Conservation (phyloP, 768 basidiomycete species). For the Suillus spraguei region DNA sequence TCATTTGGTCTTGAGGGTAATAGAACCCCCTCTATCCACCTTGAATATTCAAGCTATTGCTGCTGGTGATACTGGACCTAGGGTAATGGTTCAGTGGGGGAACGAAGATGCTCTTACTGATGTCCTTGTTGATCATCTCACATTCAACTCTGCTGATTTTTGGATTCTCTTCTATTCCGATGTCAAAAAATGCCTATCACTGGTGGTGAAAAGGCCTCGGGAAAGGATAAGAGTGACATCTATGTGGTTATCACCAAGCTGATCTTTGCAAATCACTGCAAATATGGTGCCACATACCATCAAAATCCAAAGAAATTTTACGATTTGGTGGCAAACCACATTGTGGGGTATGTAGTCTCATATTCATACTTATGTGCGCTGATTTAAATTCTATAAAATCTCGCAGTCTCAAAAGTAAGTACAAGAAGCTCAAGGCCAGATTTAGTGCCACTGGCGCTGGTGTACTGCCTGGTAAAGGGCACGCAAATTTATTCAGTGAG, state of each 20-base stretch:
- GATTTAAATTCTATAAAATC: not conserved
- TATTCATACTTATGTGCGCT: not conserved
- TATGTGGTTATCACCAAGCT: not conserved
- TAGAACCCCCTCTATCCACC: too few relatives aligned
- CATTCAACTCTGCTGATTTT: not conserved
- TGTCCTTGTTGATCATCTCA: not conserved
- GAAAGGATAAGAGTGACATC: not conserved
- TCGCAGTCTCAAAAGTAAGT: not conserved
- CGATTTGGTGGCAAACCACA: not conserved
- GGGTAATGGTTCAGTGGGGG: too few relatives aligned
- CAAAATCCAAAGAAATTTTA: not conserved
- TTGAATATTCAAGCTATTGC: too few relatives aligned
- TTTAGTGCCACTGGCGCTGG: conserved; percentile 1
- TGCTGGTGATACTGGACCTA: too few relatives aligned
- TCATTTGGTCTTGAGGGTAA: too few relatives aligned
- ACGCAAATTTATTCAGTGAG: not conserved
- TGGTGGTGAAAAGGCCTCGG: not conserved
- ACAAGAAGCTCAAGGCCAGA: not conserved
- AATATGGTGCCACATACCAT: not conserved
- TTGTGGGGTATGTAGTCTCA: not conserved
- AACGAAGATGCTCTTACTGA: not conserved
- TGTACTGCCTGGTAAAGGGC: not conserved
- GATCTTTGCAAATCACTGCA: not conserved
- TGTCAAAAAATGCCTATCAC: not conserved
- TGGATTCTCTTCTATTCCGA: not conserved